Percentiles rank a stretch among this genome's conserved stretches.
phyloP scores from a whole-genome alignment of 305 asterid genomes.

The Fraxinus paxiana region DNA sequence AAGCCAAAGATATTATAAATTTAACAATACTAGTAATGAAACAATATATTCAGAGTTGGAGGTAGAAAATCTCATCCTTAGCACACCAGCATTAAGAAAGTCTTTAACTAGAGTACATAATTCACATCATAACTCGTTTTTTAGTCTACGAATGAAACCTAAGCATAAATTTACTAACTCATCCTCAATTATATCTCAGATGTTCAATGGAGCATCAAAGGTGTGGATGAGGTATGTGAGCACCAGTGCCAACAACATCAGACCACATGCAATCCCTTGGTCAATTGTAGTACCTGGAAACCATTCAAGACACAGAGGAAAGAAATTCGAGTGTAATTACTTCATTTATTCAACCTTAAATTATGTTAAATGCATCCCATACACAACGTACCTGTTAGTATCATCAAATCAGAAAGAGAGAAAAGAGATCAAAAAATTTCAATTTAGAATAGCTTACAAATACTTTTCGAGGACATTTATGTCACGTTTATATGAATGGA shows the following conservation, averaged over 20 bases:
- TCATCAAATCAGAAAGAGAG: background rate
- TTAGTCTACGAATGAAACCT: conserved; percentile 17
- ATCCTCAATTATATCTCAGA: conserved; percentile 21
- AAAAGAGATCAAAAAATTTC: background rate
- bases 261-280: conserved; percentile 63
- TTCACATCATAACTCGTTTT: background rate
- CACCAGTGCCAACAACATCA: conserved; percentile 63
- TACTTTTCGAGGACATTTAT: background rate
- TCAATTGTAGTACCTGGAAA: conserved; percentile 58
- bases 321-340: background rate
- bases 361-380: background rate
- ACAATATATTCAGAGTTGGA: background rate
- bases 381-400: background rate
- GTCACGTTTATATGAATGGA: background rate
- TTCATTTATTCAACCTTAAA: background rate
- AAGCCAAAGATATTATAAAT: background rate
- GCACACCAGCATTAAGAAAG: conserved; percentile 1
- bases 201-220: conserved; percentile 37
- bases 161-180: conserved; percentile 21
- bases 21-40: background rate
- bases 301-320: background rate
- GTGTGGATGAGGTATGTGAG: conserved; percentile 63
- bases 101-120: conserved; percentile 10
- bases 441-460: background rate
- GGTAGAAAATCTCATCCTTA: conserved; percentile 13